Evolutionary conservation across 768 basidiomycete genomes (phyloP).

Genomic region (Russula virescens): DNA sequence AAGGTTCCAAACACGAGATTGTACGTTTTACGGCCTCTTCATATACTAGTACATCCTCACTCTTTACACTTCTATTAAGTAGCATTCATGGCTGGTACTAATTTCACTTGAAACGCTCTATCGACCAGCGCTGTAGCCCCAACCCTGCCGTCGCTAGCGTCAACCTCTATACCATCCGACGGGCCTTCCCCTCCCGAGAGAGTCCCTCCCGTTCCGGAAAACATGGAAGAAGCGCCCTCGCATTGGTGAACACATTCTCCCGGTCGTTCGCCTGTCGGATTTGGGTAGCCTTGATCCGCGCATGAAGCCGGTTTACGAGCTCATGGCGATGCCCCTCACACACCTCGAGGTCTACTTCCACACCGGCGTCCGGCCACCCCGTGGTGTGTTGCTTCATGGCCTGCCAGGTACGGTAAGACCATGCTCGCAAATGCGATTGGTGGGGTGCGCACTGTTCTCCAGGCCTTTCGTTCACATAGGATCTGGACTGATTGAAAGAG

Average conservation of each 20-base stretch:
- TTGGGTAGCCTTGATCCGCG: slow-evolving; percentile 83
- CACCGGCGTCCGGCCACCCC: slow-evolving; percentile 86
- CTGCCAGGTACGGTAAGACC: slow-evolving; percentile 99
- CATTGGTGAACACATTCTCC: slow-evolving; percentile 54
- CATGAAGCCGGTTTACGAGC: slow-evolving; percentile 89
- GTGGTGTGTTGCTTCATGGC: slow-evolving; percentile 90
- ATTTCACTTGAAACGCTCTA: slow-evolving; percentile 63
- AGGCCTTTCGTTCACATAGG: no score
- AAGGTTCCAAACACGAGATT: slow-evolving; percentile 63
- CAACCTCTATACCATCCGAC: no score
- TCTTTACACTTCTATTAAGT: slow-evolving; percentile 2
- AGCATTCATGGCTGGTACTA: slow-evolving; percentile 78
- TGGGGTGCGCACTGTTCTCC: slow-evolving; percentile 53
- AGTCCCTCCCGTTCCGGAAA: no score
- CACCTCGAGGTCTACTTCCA: slow-evolving; percentile 95
- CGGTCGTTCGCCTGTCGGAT: slow-evolving; percentile 69
- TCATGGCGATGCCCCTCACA: slow-evolving; percentile 91
- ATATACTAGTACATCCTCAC: no score
- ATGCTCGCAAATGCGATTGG: slow-evolving; percentile 91
- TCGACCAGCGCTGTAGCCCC: no score
- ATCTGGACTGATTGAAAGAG: no score
- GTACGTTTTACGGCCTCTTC: slow-evolving; percentile 39
- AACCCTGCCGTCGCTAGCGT: no score
- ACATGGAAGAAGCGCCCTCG: slow-evolving; percentile 59
- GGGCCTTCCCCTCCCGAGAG: no score